Base-by-base conservation (phyloP, 805 yeast genomes). In the Wickerhamomyces ciferrii region DNA sequence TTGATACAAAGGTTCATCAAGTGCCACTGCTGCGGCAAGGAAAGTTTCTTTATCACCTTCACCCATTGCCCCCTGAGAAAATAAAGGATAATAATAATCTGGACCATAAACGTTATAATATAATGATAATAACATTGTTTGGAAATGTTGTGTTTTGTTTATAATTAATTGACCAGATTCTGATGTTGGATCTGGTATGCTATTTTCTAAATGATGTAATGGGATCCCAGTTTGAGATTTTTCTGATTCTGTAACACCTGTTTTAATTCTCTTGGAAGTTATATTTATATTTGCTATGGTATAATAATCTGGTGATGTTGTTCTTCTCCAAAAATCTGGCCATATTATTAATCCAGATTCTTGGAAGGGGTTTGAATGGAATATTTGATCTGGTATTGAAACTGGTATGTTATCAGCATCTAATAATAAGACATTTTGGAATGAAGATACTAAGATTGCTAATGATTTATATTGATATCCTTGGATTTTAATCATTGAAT, bases 311-410 rank as follows among this genome's bases (percentile, higher is more conserved):
- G 95, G 94, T 2, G 84, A 76, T 2, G 89, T 84, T 4, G 89
- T 78, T 51, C 95, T 73, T 59, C 81, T 76, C 96, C 96, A 87
- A 62, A 79, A 87, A 62, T 87, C 96, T 2, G 94, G 92, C 91
- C 94, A 87, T 15, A 78, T 58, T 24, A 81, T 62, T 61, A 78
- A 63, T 48, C 81, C 77, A 49, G 68, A 63, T 13, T 69, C 57
- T 27, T 57, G 50, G 63, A 74, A 87, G 0, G 84, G 79, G 32
- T 78, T 76, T 13, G 72, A 61, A 3, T 62, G 62, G 60, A 87
- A 83, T 18, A 85, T 58, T 6, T 58, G 55, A 51, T 79, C 84
- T 2, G 90, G 82, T 24, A 78, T 71, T 49, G 69, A 70, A 9
- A 83, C 75, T 0, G 92, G 87, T 49, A 82, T 74, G 52, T 84